Conservation (phyloP, 176 grass and related monocot species). For the Urochloa ruziziensis region DNA sequence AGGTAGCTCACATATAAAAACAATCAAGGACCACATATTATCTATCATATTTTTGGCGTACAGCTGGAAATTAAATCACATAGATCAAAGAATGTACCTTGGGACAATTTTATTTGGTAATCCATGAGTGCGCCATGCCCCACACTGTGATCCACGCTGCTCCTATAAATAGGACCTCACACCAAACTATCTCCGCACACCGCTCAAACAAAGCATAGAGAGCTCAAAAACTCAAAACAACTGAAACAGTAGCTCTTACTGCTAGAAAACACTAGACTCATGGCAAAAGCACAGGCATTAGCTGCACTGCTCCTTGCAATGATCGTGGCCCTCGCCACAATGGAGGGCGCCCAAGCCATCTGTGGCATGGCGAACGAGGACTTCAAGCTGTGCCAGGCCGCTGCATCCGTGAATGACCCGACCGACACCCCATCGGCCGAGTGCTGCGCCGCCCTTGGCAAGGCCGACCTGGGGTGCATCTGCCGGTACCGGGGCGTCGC, state of each 20-base stretch:
- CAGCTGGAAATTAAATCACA: background rate
- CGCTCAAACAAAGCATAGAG: background rate
- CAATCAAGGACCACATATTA: background rate
- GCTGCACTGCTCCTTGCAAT: background rate
- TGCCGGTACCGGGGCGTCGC: slow-evolving; percentile 50
- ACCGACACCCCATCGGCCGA: slow-evolving; percentile 22
- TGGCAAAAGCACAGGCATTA: slow-evolving; percentile 17
- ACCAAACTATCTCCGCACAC: background rate
- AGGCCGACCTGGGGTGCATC: slow-evolving; percentile 50
- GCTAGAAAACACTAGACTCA: background rate
- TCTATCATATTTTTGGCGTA: background rate
- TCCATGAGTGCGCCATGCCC: background rate
- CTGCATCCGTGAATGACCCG: slow-evolving; percentile 29
- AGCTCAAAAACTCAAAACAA: background rate
- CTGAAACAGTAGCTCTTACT: background rate
- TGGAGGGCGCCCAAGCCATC: slow-evolving; percentile 21
- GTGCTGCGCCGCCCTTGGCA: slow-evolving; percentile 44
- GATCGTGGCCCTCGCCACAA: background rate
- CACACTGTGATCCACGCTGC: background rate
- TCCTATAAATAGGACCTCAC: slow-evolving; percentile 28
- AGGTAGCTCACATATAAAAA: background rate
- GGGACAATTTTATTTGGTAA: background rate
- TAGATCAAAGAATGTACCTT: background rate
- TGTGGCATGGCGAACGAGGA: slow-evolving; percentile 46
- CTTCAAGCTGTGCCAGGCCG: slow-evolving; percentile 40